These are phyloP conservation scores for Chaetomidium leptoderma DNA, from an alignment of 495 filamentous ascomycete genomes.

Conservation along the genomic window DNA sequence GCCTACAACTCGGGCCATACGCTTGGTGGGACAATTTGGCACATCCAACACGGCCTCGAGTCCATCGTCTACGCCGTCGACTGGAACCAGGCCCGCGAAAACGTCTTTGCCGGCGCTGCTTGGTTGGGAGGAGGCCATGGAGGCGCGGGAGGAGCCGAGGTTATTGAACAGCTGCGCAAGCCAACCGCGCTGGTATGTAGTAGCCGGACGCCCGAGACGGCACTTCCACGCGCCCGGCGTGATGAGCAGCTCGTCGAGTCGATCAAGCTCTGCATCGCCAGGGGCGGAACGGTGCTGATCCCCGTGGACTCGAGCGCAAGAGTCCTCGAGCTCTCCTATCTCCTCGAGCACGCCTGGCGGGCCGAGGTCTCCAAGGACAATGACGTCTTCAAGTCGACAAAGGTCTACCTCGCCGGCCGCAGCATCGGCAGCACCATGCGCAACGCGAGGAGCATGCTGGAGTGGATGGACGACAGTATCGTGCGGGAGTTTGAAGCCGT, in stretches of 20 bases:
- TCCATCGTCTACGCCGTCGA: constrained; percentile 96
- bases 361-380: constrained; percentile 53
- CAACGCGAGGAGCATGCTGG: constrained; percentile 88
- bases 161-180: constrained; percentile 87
- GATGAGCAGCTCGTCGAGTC: constrained; percentile 82
- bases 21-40: constrained; percentile 96
- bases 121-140: constrained; percentile 81
- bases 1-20: constrained; percentile 97
- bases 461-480: constrained; percentile 98
- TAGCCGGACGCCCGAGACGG: constrained; percentile 68
- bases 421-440: constrained; percentile 78
- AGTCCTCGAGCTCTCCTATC: constrained; percentile 87
- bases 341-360: constrained; percentile 88
- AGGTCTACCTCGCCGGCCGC: constrained; percentile 76
- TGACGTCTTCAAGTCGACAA: constrained; percentile 61
- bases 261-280: constrained; percentile 68
- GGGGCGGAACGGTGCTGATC: constrained; percentile 90
- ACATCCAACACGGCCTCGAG: constrained; percentile 94
- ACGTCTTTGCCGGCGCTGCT: constrained; percentile 85
- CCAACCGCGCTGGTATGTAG: constrained; percentile 92
- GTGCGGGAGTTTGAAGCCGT: constrained; percentile 85
- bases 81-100: constrained; percentile 94
- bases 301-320: constrained; percentile 92
- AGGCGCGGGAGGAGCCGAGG: constrained; percentile 66
- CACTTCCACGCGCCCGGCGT: constrained; percentile 65